A percentile compares a stretch with the other conserved stretches of the same genome.
phyloP scores from a whole-genome alignment of 2,329 filamentous ascomycete species.

The Claviceps sp. region DNA sequence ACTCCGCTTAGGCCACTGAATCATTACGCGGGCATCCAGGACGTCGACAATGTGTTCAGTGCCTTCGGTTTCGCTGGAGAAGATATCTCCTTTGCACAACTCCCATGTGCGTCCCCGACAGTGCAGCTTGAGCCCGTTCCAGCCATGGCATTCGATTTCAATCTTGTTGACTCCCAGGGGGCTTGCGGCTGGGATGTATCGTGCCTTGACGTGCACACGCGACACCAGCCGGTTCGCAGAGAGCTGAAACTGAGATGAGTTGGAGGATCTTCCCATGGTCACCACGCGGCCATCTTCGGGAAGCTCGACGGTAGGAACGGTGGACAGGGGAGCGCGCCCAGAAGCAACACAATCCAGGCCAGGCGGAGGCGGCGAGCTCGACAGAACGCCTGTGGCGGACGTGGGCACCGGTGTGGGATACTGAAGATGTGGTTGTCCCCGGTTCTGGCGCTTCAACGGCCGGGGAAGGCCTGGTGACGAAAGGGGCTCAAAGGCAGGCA shows the following conservation, averaged over 20 bases:
- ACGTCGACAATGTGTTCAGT: constrained; percentile 92
- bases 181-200: constrained; percentile 58
- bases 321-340: constrained; percentile 70
- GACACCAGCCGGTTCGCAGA: constrained; percentile 88
- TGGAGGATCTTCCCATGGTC: constrained; percentile 84
- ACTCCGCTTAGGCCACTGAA: constrained; percentile 66
- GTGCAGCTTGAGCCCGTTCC: constrained; percentile 90
- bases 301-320: constrained; percentile 71
- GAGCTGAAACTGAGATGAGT: constrained; percentile 89
- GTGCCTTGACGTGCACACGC: constrained; percentile 80
- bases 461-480: constrained; percentile 63
- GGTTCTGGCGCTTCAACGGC: constrained; percentile 52
- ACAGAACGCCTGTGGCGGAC: constrained; percentile 82
- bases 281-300: constrained; percentile 69
- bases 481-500: constrained; percentile 67
- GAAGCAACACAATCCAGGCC: constrained; percentile 46
- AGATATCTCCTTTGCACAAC: constrained; percentile 74
- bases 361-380: constrained; percentile 58
- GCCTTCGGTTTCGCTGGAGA: constrained; percentile 76
- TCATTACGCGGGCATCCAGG: constrained; percentile 76
- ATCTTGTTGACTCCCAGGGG: constrained; percentile 62
- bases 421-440: constrained; percentile 38
- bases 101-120: constrained; percentile 82
- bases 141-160: constrained; percentile 82
- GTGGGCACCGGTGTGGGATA: constrained; percentile 93